Conservation (phyloP, 2,329 filamentous ascomycete genomes). For the Pestalotiopsis sp. region DNA sequence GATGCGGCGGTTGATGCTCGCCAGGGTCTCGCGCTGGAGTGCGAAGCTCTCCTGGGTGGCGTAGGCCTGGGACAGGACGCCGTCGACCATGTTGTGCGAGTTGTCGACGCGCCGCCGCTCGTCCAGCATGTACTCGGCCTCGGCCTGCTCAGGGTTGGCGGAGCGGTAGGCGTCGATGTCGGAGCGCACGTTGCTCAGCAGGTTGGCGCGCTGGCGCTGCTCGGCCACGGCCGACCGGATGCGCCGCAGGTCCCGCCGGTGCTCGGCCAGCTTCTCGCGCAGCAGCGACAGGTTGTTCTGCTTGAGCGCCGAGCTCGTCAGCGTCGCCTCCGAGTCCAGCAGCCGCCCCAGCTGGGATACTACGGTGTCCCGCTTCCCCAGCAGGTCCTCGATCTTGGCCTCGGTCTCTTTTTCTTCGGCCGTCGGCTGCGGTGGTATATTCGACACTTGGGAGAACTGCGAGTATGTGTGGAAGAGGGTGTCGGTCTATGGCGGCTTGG, state of each 20-base stretch:
- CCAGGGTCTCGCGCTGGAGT: constrained; percentile 83
- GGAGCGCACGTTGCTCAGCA: constrained; percentile 85
- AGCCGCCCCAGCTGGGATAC: constrained; percentile 83
- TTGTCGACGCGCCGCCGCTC: constrained; percentile 86
- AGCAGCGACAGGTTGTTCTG: constrained; percentile 94
- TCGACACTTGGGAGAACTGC: constrained; percentile 81
- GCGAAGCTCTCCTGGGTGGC: constrained; percentile 92
- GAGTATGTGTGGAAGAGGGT: constrained; percentile 83
- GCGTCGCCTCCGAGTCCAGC: constrained; percentile 86
- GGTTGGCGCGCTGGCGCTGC: constrained; percentile 83
- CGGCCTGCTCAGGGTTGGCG: constrained; percentile 77
- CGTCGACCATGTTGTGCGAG: constrained; percentile 87
- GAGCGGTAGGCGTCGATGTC: constrained; percentile 90
- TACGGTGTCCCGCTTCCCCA: constrained; percentile 82
- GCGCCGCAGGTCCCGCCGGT: constrained; percentile 79
- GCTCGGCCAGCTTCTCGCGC: constrained; percentile 85
- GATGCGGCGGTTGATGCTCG: constrained; percentile 88
- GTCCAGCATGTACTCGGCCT: constrained; percentile 96
- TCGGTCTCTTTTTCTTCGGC: constrained; percentile 84
- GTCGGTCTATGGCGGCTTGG: constrained; percentile 67
- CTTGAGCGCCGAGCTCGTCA: constrained; percentile 91
- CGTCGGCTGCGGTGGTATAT: constrained; percentile 80
- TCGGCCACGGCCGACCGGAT: constrained; percentile 74
- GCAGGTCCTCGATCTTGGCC: constrained; percentile 77
- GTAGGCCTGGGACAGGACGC: constrained; percentile 92